Evolutionary conservation across 768 basidiomycete genomes (phyloP), one percentile per base, ranked within the genome.

Genomic region (Panaeolus cyanescens): DNA sequence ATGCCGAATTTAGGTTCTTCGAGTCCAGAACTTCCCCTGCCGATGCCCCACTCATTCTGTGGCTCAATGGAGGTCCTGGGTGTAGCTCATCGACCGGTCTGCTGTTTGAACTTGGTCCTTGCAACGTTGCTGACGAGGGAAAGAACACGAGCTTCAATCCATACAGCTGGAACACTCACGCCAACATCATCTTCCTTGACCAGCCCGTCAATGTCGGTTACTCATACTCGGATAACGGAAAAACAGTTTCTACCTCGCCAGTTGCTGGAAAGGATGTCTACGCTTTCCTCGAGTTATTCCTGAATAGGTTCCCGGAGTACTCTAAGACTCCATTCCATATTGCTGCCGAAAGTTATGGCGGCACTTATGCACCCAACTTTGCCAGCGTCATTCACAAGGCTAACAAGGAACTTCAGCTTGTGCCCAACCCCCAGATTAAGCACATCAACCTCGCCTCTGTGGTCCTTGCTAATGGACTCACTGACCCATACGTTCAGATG

Each of bases 91-190:
- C 88, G 9, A 91, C 92, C 1, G 96, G 96, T 9, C 83, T 97
- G 22, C 79, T 99, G 15, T 93, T 96, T 66, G 95, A 98, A 70
- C 87, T 96, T 20, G 96, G 96, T 0, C 95, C 96, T 0, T 98
- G 96, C 75, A 76, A 75, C 31, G 80, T 98, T 62, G 76, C 83
- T 17, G 76, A 93, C 40, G 79, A 87, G 1, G 93, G 94, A 32
- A 76, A 77, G 61, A 89, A 88, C 75, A 87, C 87, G 15, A 88
- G 85, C 1, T 68, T 70, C 70, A 98, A 99, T 75, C 83, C 86
- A 5, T 71, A 92, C 80, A 89, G 89, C 65, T 99, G 96, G 96
- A 99, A 89, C 67, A 80, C 79, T 37, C 76, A 89, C 64, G 87
- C 91, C 54, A 93, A 93, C 69, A 79, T 90, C 64, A 88, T 90